phyloP scores from a whole-genome alignment of 176 grass and related monocot species.

The Eleusine coracana region DNA sequence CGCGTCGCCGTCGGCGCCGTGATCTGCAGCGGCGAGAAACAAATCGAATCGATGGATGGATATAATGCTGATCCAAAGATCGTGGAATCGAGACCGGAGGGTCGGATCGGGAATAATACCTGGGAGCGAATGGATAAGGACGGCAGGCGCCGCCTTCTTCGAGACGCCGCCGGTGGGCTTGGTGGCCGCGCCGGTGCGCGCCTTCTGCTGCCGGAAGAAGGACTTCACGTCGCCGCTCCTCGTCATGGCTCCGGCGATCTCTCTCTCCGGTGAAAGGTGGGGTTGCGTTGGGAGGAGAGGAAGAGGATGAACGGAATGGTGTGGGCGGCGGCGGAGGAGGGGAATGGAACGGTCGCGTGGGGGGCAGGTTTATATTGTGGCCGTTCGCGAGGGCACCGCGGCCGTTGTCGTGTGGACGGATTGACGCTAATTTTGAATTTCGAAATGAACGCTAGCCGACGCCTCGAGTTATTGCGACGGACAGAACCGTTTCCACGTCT shows the following conservation, averaged over 20 bases:
- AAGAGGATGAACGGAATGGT: neutral
- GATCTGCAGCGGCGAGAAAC: neutral
- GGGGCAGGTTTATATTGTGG: slow-evolving; percentile 10
- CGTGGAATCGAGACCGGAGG: neutral
- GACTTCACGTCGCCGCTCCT: slow-evolving; percentile 48
- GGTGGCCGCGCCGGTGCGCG: slow-evolving; percentile 9
- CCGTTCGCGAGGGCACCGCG: neutral
- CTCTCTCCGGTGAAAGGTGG: neutral
- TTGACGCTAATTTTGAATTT: slow-evolving; percentile 60
- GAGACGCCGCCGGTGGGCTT: slow-evolving; percentile 48
- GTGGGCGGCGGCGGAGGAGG: neutral
- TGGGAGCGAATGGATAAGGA: neutral
- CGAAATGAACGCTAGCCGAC: neutral
- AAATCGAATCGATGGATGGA: neutral
- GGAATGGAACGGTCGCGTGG: neutral
- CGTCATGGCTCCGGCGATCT: slow-evolving; percentile 31
- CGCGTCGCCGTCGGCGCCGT: neutral
- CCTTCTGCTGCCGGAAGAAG: slow-evolving; percentile 79
- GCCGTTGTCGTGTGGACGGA: slow-evolving; percentile 13
- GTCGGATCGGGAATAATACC: neutral
- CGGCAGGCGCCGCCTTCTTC: slow-evolving; percentile 30
- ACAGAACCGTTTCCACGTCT: too few species aligned
- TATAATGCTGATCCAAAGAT: neutral
- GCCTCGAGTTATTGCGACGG: too few species aligned
- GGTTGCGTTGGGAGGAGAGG: neutral